A percentile compares a stretch with the other conserved stretches of the same genome.
phyloP scores from a whole-genome alignment of 164 flowering plant species.

The Vitis labrusca region DNA sequence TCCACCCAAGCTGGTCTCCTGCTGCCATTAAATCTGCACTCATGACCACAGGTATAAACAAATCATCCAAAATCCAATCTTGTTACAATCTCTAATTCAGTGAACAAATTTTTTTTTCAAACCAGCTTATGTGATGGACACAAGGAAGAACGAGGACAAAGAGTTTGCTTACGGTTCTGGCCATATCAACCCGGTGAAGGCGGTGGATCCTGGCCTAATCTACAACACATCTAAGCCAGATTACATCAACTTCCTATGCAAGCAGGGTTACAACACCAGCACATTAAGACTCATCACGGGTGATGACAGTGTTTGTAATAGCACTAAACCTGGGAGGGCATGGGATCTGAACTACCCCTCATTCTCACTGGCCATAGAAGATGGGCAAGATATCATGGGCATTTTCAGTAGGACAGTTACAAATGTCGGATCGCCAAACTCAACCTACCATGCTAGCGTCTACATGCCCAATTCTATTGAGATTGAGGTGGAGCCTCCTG shows the following conservation, averaged over 20 bases:
- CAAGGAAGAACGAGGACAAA: conserved; percentile 14
- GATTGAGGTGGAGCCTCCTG: not conserved
- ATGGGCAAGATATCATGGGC: conserved; percentile 4
- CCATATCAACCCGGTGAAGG: conserved; percentile 24
- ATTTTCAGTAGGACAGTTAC: conserved; percentile 8
- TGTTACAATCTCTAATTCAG: not conserved
- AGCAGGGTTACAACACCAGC: conserved; percentile 13
- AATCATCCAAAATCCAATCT: not conserved
- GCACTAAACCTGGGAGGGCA: conserved; percentile 1
- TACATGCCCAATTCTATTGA: not conserved
- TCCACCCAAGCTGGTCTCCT: conserved; percentile 15
- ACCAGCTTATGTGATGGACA: conserved; percentile 20
- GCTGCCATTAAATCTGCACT: conserved; percentile 7
- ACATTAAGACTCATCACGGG: conserved; percentile 4
- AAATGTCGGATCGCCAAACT: conserved; percentile 6
- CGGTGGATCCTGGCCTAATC: conserved; percentile 26
- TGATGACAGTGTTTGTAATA: conserved; percentile 1
- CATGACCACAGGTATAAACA: conserved; percentile 16
- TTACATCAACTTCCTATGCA: conserved; percentile 20
- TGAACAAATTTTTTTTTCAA: not conserved
- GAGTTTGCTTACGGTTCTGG: conserved; percentile 32
- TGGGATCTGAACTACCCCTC: conserved; percentile 12
- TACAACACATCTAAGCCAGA: conserved; percentile 20
- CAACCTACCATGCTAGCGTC: conserved; percentile 5
- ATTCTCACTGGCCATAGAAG: conserved; percentile 4